These are phyloP conservation scores for Eutrema yunnanense DNA, from an alignment of 345 rosid species.

Conservation along the genomic window DNA sequence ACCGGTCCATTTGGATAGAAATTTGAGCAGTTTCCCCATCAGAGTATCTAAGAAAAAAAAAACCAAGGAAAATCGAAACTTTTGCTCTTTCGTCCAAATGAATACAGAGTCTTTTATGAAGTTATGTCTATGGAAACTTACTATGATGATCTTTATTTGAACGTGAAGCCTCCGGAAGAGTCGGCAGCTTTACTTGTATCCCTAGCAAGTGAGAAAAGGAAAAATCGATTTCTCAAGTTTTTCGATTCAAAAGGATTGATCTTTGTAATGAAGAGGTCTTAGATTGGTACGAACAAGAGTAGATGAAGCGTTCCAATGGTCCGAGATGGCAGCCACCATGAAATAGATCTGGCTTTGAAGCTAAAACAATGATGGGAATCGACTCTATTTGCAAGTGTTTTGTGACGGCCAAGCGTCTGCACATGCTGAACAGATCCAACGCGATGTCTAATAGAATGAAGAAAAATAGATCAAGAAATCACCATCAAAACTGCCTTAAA, in stretches of 20 bases:
- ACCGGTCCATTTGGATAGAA: conserved; percentile 23
- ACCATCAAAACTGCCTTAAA: neutral
- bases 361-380: conserved; percentile 30
- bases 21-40: conserved; percentile 6
- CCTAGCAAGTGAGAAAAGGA: conserved; percentile 11
- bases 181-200: conserved; percentile 24
- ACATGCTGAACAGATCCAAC: conserved; percentile 22
- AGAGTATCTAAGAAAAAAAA: neutral
- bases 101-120: neutral
- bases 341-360: conserved; percentile 32
- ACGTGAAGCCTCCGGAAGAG: conserved; percentile 21
- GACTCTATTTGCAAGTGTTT: conserved; percentile 30
- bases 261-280: neutral
- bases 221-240: neutral
- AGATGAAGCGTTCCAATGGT: conserved; percentile 25
- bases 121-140: conserved; percentile 5
- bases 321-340: conserved; percentile 26
- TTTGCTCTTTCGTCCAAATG: neutral
- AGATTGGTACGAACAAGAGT: conserved; percentile 19
- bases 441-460: conserved; percentile 17
- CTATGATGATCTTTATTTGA: conserved; percentile 11
- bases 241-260: neutral
- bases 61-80: neutral
- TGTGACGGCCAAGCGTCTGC: conserved; percentile 29
- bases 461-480: neutral